A percentile compares a stretch with the other conserved stretches of the same genome.
Evolutionary conservation across 2,329 filamentous ascomycete genomes (phyloP).

Genomic region (Fusarium verrucosum): DNA sequence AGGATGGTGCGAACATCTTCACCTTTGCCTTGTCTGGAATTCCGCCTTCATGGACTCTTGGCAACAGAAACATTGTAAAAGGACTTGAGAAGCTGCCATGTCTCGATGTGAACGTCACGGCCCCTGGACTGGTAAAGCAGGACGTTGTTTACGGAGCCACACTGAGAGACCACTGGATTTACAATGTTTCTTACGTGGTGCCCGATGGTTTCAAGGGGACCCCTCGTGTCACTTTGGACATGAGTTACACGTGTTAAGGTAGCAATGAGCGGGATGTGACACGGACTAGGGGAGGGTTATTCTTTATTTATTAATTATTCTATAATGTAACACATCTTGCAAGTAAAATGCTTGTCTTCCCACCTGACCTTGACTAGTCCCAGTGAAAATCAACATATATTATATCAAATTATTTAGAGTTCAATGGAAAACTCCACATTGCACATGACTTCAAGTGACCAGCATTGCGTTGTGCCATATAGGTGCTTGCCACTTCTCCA

Average conservation of each 20-base stretch:
- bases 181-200: constrained; percentile 58
- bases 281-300: neutral
- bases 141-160: constrained; percentile 50
- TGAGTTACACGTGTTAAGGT: constrained; percentile 44
- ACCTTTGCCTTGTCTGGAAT: constrained; percentile 14
- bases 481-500: neutral
- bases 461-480: no score
- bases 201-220: constrained; percentile 51
- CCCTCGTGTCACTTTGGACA: constrained; percentile 50
- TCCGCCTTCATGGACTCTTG: constrained; percentile 17
- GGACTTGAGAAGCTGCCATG: constrained; percentile 8
- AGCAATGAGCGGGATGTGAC: neutral
- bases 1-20: constrained; percentile 9
- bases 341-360: no score
- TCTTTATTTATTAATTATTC: neutral
- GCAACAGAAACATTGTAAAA: constrained; percentile 4
- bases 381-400: neutral
- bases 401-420: neutral
- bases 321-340: no score
- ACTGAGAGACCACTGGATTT: constrained; percentile 54
- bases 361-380: no score
- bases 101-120: constrained; percentile 6
- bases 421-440: accelerated
- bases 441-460: neutral
- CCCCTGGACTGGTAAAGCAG: constrained; percentile 10